Conservation (phyloP, 306 rosid genomes). For the Trifolium subterraneum region DNA sequence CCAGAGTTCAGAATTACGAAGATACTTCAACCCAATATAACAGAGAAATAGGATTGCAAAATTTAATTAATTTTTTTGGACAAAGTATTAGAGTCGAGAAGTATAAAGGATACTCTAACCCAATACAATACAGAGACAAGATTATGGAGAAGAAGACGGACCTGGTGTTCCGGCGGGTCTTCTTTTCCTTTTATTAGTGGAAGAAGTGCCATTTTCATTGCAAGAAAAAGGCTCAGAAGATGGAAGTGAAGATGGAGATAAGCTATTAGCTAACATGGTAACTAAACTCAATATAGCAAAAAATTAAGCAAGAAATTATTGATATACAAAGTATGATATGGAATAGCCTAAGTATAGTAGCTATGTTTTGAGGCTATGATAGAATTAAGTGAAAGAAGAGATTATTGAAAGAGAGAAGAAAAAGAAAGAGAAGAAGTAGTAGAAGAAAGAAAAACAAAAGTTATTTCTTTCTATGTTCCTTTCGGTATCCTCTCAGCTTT, state of each 20-base stretch:
- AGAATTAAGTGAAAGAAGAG: slow-evolving; percentile 33
- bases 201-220: slow-evolving; percentile 59
- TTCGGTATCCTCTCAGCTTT: slow-evolving; percentile 76
- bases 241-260: slow-evolving; percentile 63
- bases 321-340: background rate
- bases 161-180: slow-evolving; percentile 99
- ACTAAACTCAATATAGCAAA: slow-evolving; percentile 10
- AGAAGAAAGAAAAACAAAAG: slow-evolving; percentile 46
- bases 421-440: slow-evolving; percentile 32
- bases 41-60: no score
- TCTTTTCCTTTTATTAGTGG: slow-evolving; percentile 77
- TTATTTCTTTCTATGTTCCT: slow-evolving; percentile 53
- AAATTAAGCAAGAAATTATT: background rate
- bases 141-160: background rate
- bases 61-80: background rate
- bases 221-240: slow-evolving; percentile 77
- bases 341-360: slow-evolving; percentile 23
- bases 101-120: background rate
- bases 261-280: slow-evolving; percentile 73
- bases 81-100: background rate
- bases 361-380: slow-evolving; percentile 34
- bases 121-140: background rate
- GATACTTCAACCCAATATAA: background rate
- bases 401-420: slow-evolving; percentile 26
- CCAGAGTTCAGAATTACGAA: background rate